Conservation (phyloP, 1,139 yeast genomes). For the Candida frijolesensis region DNA sequence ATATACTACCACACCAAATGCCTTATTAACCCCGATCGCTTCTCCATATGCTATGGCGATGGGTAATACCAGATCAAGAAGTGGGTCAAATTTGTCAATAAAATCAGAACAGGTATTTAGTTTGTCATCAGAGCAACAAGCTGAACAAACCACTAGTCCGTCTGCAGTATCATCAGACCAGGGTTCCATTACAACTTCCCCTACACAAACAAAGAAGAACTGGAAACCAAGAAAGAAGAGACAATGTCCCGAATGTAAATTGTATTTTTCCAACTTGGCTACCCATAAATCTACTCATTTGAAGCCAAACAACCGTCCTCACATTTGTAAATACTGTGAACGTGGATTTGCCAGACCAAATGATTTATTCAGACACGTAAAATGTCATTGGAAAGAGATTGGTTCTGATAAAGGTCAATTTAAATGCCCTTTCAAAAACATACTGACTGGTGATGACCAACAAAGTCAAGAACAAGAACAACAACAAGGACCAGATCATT, state of each 20-base stretch:
- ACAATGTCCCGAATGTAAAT: constrained; percentile 81
- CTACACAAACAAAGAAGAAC: constrained; percentile 17
- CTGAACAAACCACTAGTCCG: not conserved
- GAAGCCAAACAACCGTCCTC: constrained; percentile 74
- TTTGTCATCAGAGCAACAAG: not conserved
- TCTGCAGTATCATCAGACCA: constrained; percentile 5
- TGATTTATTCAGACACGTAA: constrained; percentile 80
- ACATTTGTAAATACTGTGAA: constrained; percentile 71
- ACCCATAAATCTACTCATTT: constrained; percentile 85
- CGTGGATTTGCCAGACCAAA: constrained; percentile 89
- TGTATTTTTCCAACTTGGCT: constrained; percentile 76
- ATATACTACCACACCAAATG: constrained; percentile 1
- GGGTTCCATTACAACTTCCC: constrained; percentile 9
- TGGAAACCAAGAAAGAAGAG: constrained; percentile 70
- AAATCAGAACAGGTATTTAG: constrained; percentile 6
- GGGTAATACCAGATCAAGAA: constrained; percentile 11
- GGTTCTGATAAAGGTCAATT: constrained; percentile 53
- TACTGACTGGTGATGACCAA: constrained; percentile 15
- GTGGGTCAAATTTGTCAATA: constrained; percentile 12
- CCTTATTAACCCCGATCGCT: constrained; percentile 14
- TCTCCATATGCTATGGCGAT: constrained; percentile 12
- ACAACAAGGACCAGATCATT: constrained; percentile 29
- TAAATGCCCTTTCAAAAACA: constrained; percentile 46
- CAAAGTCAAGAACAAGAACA: not conserved
- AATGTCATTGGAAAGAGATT: constrained; percentile 76